phyloP scores from a whole-genome alignment of 176 grass and related monocot genomes.

The Neostapfia colusana region DNA sequence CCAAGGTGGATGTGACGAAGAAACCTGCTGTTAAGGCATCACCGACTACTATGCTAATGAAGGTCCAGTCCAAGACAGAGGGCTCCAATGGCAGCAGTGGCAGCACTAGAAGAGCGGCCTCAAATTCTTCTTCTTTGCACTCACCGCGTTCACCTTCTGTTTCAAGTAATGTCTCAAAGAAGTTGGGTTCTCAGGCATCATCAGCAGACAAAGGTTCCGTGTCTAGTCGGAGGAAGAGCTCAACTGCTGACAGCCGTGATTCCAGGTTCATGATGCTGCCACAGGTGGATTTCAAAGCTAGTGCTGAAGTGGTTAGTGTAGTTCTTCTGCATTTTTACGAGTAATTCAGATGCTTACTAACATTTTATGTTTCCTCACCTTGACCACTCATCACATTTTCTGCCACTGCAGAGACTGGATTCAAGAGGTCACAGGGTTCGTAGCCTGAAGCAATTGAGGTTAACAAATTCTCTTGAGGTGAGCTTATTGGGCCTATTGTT shows the following conservation, averaged over 20 bases:
- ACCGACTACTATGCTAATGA: conserved; percentile 55
- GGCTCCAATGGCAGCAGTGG: conserved; percentile 45
- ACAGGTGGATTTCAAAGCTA: conserved; percentile 87
- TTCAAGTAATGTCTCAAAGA: conserved; percentile 53
- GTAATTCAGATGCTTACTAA: conserved; percentile 20
- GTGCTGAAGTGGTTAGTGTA: conserved; percentile 76
- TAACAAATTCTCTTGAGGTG: conserved; percentile 83
- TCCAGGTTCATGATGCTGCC: conserved; percentile 86
- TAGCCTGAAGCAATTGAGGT: conserved; percentile 70
- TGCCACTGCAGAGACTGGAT: conserved; percentile 73
- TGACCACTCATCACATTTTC: conserved; percentile 13
- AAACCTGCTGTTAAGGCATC: conserved; percentile 48
- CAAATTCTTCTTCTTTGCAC: conserved; percentile 46
- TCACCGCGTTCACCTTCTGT: conserved; percentile 55
- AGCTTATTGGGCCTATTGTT: conserved; percentile 32
- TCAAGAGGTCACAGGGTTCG: conserved; percentile 83
- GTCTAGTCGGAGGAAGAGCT: conserved; percentile 61
- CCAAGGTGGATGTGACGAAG: conserved; percentile 34
- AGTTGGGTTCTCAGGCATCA: conserved; percentile 47
- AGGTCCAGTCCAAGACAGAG: conserved; percentile 47
- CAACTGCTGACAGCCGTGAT: conserved; percentile 59
- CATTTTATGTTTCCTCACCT: conserved; percentile 5
- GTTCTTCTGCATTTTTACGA: conserved; percentile 28
- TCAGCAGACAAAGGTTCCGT: conserved; percentile 46
- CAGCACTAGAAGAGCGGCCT: conserved; percentile 51